phyloP scores from a whole-genome alignment of 164 flowering plant species.

The Tetrastigma voinierianum region DNA sequence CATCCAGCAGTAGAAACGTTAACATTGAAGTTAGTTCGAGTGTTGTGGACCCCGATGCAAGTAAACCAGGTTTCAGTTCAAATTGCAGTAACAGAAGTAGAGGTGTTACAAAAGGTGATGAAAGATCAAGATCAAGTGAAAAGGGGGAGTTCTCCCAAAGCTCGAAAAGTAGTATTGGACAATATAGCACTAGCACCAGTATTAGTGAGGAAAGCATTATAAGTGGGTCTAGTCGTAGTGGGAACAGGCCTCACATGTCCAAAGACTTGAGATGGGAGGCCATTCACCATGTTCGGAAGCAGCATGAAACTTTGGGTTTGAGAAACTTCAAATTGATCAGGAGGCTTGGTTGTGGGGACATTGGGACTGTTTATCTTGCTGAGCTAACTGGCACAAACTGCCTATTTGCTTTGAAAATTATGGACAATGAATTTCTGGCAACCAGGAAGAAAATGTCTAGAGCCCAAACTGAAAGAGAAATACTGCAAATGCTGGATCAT shows the following conservation, averaged over 20 bases:
- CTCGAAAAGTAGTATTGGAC: constrained; percentile 83
- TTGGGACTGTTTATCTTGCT: constrained; percentile 83
- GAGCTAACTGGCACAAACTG: constrained; percentile 64
- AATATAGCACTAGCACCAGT: constrained; percentile 63
- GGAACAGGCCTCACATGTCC: constrained; percentile 87
- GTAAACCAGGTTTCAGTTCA: constrained; percentile 19
- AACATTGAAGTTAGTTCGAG: constrained; percentile 30
- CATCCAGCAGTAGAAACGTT: constrained; percentile 22
- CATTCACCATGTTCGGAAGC: constrained; percentile 47
- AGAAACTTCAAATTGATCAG: constrained; percentile 69
- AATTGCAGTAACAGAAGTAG: constrained; percentile 22
- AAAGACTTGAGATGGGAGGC: constrained; percentile 85
- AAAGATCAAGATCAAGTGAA: constrained; percentile 46
- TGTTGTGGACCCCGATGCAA: constrained; percentile 18
- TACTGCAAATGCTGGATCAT: constrained; percentile 80
- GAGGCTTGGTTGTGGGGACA: constrained; percentile 89
- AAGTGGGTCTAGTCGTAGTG: constrained; percentile 57
- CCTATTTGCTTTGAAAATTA: constrained; percentile 80
- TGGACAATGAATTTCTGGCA: constrained; percentile 71
- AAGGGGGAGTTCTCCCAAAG: constrained; percentile 81
- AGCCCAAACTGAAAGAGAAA: constrained; percentile 81
- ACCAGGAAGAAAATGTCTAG: constrained; percentile 61
- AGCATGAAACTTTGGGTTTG: constrained; percentile 54
- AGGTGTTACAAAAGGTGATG: constrained; percentile 31
- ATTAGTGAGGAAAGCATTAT: constrained; percentile 73